Evolutionary conservation across 371 early-diverging fungal species (phyloP).

Genomic region (Circinella minor): DNA sequence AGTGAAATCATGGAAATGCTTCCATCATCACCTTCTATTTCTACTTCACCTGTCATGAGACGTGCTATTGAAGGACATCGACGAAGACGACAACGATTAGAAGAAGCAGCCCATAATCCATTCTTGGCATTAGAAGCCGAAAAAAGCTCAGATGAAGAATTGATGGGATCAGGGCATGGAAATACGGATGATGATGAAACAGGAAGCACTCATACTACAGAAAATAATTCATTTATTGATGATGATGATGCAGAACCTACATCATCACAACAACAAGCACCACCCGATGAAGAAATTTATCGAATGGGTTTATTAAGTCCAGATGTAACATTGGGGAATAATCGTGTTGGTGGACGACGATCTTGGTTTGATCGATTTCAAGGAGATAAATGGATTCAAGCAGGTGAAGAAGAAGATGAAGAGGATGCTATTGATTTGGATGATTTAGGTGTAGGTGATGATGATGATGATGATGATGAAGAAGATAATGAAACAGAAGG

Average conservation of each 20-base stretch:
- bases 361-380: slow-evolving; percentile 16
- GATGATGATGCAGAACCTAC: neutral
- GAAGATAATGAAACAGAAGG: slow-evolving; percentile 4
- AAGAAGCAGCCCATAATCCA: neutral
- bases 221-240: slow-evolving; percentile 14
- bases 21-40: neutral
- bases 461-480: too few species aligned
- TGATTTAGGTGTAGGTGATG: neutral
- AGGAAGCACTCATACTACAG: neutral
- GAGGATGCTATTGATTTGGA: neutral
- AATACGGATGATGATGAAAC: neutral
- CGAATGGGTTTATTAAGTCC: slow-evolving; percentile 9
- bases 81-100: slow-evolving; percentile 1
- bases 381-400: slow-evolving; percentile 15
- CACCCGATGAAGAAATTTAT: slow-evolving; percentile 3
- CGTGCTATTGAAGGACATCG: neutral
- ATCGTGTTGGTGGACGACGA: slow-evolving; percentile 1
- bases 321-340: neutral
- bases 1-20: neutral
- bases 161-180: neutral
- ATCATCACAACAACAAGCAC: neutral
- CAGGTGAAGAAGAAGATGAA: slow-evolving; percentile 5
- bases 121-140: slow-evolving; percentile 17
- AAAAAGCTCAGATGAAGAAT: slow-evolving; percentile 11
- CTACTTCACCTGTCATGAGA: slow-evolving; percentile 7